Evolutionary conservation across 2,329 filamentous ascomycete genomes (phyloP).

Genomic region (Exophiala alcalophila): DNA sequence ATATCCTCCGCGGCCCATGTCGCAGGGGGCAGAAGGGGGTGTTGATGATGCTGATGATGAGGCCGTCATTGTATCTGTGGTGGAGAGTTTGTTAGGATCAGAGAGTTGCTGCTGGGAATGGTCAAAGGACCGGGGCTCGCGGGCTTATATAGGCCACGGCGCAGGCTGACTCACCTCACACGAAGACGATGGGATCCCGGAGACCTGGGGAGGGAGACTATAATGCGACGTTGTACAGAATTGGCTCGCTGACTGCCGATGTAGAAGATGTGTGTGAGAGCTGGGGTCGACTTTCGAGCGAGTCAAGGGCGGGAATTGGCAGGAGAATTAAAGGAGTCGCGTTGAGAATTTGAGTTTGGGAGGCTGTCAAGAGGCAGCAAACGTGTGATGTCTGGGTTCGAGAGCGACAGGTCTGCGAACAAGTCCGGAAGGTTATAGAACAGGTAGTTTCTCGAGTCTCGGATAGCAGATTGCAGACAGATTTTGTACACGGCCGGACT

Average conservation of each 20-base stretch:
- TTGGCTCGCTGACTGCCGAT: constrained; percentile 16
- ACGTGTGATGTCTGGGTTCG: constrained; percentile 13
- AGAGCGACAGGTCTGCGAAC: constrained; percentile 17
- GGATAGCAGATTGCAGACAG: constrained; percentile 23
- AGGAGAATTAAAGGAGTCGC: constrained; percentile 23
- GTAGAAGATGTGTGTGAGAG: constrained; percentile 17
- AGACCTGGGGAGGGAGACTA: no score
- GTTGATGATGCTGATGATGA: constrained; percentile 23
- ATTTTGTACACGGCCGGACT: constrained; percentile 22
- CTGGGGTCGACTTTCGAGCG: constrained; percentile 10
- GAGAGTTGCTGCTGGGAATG: constrained; percentile 2
- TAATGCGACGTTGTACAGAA: constrained; percentile 19
- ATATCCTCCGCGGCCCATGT: constrained; percentile 53
- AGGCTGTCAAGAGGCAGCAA: constrained; percentile 20
- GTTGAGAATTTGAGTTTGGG: constrained; percentile 27
- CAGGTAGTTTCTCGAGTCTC: constrained; percentile 27
- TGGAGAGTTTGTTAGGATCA: constrained; percentile 19
- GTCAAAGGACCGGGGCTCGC: background rate
- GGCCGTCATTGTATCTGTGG: constrained; percentile 27
- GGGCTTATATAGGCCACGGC: constrained; percentile 22
- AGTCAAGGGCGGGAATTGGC: constrained; percentile 27
- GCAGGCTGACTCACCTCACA: constrained; percentile 25
- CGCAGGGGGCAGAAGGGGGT: constrained; percentile 31
- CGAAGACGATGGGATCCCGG: no score
- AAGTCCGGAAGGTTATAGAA: constrained; percentile 12